A percentile compares a stretch with the other conserved stretches of the same genome.
Conservation (phyloP, 1,284 basidiomycete genomes). For the Rhodotorula sp. region DNA sequence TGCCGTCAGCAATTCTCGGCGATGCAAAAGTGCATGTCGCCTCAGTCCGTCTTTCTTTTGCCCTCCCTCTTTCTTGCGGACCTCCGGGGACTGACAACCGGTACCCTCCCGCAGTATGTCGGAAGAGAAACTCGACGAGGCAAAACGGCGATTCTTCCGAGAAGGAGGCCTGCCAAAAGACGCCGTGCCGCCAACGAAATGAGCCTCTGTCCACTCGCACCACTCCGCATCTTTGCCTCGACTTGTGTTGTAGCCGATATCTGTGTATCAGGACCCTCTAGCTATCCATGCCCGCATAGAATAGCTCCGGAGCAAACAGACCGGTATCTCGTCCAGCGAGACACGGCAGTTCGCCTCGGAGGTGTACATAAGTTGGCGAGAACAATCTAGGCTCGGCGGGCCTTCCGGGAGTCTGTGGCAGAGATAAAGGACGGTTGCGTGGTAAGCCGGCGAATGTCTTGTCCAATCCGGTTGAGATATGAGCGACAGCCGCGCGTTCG, state of each 20-base stretch:
- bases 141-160: conserved; percentile 36
- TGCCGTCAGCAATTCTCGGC: conserved; percentile 41
- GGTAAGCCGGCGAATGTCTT: too few species aligned
- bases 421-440: too few species aligned
- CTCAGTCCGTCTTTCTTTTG: conserved; percentile 29
- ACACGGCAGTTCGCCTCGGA: too few species aligned
- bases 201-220: neutral
- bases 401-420: too few species aligned
- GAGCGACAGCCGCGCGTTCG: neutral
- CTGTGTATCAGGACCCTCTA: neutral
- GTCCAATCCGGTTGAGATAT: too few species aligned
- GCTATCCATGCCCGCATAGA: neutral
- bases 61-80: neutral
- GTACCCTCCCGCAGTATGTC: conserved; percentile 36
- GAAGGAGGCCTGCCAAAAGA: conserved; percentile 15
- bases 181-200: neutral
- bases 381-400: too few species aligned
- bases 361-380: too few species aligned
- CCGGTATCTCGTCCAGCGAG: neutral
- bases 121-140: conserved; percentile 39
- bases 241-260: neutral
- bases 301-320: neutral
- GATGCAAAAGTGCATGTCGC: conserved; percentile 44
- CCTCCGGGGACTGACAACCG: neutral
- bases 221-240: neutral